Percentiles rank a stretch among this genome's conserved stretches.
These are phyloP conservation scores for Friedmanniomyces endolithicus DNA, from an alignment of 495 filamentous ascomycete species.

Conservation along the genomic window DNA sequence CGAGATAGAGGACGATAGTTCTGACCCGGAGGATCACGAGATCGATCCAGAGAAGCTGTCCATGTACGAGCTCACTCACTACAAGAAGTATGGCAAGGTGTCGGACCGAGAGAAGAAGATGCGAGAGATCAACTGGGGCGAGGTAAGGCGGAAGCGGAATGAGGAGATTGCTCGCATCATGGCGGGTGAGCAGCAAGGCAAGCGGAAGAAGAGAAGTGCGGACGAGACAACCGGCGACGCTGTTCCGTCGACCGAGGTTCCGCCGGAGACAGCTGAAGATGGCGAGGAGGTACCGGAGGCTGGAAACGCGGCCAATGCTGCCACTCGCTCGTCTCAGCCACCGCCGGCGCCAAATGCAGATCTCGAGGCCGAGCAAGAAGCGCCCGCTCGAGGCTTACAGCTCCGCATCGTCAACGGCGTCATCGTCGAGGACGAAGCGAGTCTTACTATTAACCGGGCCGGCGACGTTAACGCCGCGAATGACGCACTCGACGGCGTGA, in stretches of 20 bases:
- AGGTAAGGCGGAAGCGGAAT: constrained; percentile 37
- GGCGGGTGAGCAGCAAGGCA: background rate
- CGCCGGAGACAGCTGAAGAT: background rate
- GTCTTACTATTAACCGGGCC: constrained; percentile 63
- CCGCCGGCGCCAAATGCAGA: background rate
- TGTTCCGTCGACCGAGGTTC: background rate
- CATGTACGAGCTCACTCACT: constrained; percentile 73
- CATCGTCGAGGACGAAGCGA: constrained; percentile 67
- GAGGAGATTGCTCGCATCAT: constrained; percentile 15
- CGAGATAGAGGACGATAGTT: background rate
- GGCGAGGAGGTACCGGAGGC: background rate
- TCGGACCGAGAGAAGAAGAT: constrained; percentile 57
- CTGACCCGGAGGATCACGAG: constrained; percentile 58
- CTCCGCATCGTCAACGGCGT: constrained; percentile 72
- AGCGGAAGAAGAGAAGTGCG: background rate
- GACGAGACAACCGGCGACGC: background rate
- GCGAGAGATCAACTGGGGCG: constrained; percentile 41
- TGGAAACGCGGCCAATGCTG: background rate
- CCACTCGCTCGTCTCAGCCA: background rate
- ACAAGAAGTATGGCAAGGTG: constrained; percentile 63
- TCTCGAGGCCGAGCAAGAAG: background rate
- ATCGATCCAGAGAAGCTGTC: constrained; percentile 58
- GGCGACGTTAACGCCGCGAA: constrained; percentile 40
- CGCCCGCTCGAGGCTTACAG: constrained; percentile 32
- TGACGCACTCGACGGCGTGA: constrained; percentile 44